phyloP scores from a whole-genome alignment of 352 stramenopile genomes.

The Sclerospora graminicola region DNA sequence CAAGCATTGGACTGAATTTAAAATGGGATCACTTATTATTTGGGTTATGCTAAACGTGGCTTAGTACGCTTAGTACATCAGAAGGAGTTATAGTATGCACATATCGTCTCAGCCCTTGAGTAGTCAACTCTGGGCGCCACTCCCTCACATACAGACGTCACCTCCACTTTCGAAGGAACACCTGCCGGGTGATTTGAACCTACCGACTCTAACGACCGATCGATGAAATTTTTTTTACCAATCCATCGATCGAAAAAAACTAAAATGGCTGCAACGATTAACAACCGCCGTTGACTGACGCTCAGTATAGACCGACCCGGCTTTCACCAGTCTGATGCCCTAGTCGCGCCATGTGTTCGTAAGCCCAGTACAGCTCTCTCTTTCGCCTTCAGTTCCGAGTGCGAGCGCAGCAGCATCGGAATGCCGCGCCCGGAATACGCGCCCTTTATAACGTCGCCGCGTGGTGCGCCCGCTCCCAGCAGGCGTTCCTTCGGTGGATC shows the following conservation, averaged over 20 bases:
- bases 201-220: background rate
- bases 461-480: constrained; percentile 11
- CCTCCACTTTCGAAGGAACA: constrained; percentile 7
- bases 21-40: too few species aligned
- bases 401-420: constrained; percentile 5
- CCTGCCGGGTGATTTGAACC: constrained; percentile 3
- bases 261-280: constrained; percentile 8
- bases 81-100: too few species aligned
- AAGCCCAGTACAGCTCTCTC: constrained; percentile 3
- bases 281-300: constrained; percentile 4
- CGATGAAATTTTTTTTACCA: too few species aligned
- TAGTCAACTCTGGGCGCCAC: too few species aligned
- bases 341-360: constrained; percentile 5
- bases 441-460: constrained; percentile 28
- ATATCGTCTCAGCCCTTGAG: too few species aligned
- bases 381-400: constrained; percentile 12
- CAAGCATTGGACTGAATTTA: constrained; percentile 1
- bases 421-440: constrained; percentile 32
- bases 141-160: background rate
- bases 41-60: background rate
- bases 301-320: background rate
- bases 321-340: background rate
- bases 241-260: too few species aligned
- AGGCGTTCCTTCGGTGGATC: constrained; percentile 6
- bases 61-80: too few species aligned